A percentile compares a stretch with the other conserved stretches of the same genome.
Conservation (phyloP, 1,284 basidiomycete genomes). For the Leccinum fuscescens region DNA sequence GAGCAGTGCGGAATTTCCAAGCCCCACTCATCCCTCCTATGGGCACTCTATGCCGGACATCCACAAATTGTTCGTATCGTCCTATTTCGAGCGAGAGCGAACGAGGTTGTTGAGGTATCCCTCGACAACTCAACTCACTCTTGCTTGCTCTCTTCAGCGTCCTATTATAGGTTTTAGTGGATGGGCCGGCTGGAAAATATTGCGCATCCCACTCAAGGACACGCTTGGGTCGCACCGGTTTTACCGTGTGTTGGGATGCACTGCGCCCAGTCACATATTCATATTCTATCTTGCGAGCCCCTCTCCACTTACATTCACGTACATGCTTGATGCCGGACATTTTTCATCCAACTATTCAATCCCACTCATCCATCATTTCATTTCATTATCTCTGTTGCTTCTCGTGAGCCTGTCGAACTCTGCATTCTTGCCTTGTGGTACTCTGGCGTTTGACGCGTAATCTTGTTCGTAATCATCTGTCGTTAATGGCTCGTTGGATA, state of each 20-base stretch:
- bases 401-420: neutral
- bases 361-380: neutral
- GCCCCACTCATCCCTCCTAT: slow-evolving; percentile 3
- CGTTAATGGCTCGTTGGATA: slow-evolving; percentile 3
- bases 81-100: neutral
- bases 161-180: neutral
- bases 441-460: neutral
- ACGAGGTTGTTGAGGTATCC: neutral
- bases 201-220: neutral
- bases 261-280: neutral
- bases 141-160: neutral
- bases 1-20: slow-evolving; percentile 8
- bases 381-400: neutral
- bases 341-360: slow-evolving; percentile 1
- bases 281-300: neutral
- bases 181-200: neutral
- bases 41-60: neutral
- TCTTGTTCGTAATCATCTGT: slow-evolving; percentile 4
- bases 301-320: slow-evolving; percentile 6
- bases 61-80: neutral
- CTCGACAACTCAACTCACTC: neutral
- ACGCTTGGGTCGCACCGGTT: neutral
- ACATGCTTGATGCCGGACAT: slow-evolving; percentile 3
- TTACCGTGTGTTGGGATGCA: neutral
- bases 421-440: neutral